phyloP scores from a whole-genome alignment of 2,329 filamentous ascomycete genomes.

The Colletotrichum liriopes region DNA sequence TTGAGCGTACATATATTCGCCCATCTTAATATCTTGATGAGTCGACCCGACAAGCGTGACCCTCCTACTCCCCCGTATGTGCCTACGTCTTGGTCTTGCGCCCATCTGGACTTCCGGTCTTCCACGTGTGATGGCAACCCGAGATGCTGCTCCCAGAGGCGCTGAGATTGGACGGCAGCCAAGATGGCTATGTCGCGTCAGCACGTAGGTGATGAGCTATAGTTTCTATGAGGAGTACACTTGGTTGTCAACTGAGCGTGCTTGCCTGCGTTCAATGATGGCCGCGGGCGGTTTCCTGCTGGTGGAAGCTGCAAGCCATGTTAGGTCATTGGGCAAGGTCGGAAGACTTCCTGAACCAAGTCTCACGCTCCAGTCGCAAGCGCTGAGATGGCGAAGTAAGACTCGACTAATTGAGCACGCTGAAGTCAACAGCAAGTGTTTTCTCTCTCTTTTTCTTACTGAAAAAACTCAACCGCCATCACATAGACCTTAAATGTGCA shows the following conservation, averaged over 20 bases:
- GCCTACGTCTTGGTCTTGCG: background rate
- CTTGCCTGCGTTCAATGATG: background rate
- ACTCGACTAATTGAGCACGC: background rate
- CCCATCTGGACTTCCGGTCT: conserved; percentile 17
- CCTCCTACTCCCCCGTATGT: rapidly evolving
- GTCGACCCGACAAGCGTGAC: background rate
- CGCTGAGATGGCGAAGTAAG: background rate
- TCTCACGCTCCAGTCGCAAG: background rate
- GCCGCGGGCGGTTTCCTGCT: background rate
- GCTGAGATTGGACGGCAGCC: background rate
- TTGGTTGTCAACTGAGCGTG: background rate
- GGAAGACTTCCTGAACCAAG: background rate
- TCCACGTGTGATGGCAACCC: conserved; percentile 21
- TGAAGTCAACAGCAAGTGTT: background rate
- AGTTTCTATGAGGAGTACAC: background rate
- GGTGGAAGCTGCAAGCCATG: background rate
- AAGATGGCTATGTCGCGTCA: no score
- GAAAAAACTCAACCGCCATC: background rate
- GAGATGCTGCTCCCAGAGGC: no score
- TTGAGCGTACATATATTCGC: conserved; percentile 66
- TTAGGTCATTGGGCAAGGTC: background rate
- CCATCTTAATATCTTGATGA: background rate
- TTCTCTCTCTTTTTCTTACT: background rate
- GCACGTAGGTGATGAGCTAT: background rate
- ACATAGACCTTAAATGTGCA: background rate